These are phyloP conservation scores for Thermomucor indicae-seudaticae DNA, from an alignment of 371 early-diverging fungal species.

Conservation along the genomic window DNA sequence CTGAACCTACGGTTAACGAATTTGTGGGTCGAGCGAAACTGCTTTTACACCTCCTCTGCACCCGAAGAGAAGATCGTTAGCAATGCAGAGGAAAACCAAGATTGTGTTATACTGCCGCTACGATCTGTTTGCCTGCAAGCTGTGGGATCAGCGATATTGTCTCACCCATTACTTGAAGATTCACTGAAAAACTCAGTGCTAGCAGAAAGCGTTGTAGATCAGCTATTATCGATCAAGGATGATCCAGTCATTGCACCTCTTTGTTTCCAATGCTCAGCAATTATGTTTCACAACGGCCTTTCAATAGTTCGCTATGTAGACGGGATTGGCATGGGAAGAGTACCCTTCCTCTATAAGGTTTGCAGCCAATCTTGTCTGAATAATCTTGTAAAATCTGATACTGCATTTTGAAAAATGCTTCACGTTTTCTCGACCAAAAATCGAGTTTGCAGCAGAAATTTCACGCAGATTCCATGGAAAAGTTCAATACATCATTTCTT, in stretches of 20 bases:
- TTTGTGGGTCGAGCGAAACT: slow-evolving; percentile 42
- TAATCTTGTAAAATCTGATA: not conserved
- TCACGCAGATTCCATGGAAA: no score
- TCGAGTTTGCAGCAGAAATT: no score
- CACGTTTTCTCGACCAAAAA: not conserved
- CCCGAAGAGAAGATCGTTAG: not conserved
- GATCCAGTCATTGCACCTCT: slow-evolving; percentile 6
- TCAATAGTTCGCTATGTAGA: slow-evolving; percentile 5
- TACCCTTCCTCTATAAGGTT: slow-evolving; percentile 5
- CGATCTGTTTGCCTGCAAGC: slow-evolving; percentile 6
- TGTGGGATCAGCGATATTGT: not conserved
- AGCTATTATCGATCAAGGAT: not conserved
- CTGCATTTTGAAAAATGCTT: not conserved
- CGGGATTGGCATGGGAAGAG: not conserved
- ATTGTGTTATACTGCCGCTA: slow-evolving; percentile 3
- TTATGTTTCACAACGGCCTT: slow-evolving; percentile 9
- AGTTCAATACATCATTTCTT: not conserved
- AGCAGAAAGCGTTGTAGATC: slow-evolving; percentile 1
- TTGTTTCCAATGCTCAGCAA: slow-evolving; percentile 6
- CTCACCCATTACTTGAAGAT: not conserved
- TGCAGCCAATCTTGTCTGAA: slow-evolving; percentile 16
- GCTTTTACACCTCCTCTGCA: slow-evolving; percentile 13
- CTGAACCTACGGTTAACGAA: slow-evolving; percentile 15
- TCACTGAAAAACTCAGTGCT: slow-evolving; percentile 1
- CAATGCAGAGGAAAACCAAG: not conserved